phyloP scores from a whole-genome alignment of 1,284 basidiomycete species.

The Exobasidium rhododendri region DNA sequence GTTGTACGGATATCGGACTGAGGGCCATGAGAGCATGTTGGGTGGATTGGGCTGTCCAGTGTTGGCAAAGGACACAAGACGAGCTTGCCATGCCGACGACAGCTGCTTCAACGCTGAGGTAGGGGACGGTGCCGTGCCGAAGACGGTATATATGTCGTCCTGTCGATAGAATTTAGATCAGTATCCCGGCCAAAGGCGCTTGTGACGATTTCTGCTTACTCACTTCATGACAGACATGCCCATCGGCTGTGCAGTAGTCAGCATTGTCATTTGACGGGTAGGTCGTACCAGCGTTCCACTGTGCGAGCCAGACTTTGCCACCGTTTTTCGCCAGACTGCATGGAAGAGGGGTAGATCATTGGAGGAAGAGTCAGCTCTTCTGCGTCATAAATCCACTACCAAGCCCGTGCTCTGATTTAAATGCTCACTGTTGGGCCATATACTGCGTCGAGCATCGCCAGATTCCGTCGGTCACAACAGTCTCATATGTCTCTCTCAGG shows the following conservation, averaged over 20 bases:
- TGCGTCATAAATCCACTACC: too few species aligned
- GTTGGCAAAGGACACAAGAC: constrained; percentile 28
- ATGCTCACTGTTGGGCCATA: constrained; percentile 26
- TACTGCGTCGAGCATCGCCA: constrained; percentile 33
- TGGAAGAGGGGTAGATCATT: too few species aligned
- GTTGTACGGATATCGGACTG: not conserved
- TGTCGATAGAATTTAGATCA: too few species aligned
- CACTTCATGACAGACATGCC: constrained; percentile 40
- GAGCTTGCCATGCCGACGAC: constrained; percentile 28
- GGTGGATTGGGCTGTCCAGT: constrained; percentile 29
- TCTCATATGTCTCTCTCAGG: constrained; percentile 26
- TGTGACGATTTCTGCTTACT: too few species aligned
- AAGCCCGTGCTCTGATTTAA: not conserved
- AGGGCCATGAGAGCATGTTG: constrained; percentile 20
- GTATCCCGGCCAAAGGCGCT: too few species aligned
- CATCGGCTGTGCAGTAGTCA: constrained; percentile 28
- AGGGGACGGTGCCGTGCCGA: constrained; percentile 20
- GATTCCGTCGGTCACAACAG: constrained; percentile 29
- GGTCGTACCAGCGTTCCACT: constrained; percentile 24
- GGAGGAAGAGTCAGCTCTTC: too few species aligned
- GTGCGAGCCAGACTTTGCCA: constrained; percentile 21
- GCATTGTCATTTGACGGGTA: constrained; percentile 30
- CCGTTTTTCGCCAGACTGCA: constrained; percentile 7
- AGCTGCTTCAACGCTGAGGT: constrained; percentile 2
- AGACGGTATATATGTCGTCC: constrained; percentile 43